phyloP scores from a whole-genome alignment of 495 filamentous ascomycete genomes.

The Xylaria castorea region DNA sequence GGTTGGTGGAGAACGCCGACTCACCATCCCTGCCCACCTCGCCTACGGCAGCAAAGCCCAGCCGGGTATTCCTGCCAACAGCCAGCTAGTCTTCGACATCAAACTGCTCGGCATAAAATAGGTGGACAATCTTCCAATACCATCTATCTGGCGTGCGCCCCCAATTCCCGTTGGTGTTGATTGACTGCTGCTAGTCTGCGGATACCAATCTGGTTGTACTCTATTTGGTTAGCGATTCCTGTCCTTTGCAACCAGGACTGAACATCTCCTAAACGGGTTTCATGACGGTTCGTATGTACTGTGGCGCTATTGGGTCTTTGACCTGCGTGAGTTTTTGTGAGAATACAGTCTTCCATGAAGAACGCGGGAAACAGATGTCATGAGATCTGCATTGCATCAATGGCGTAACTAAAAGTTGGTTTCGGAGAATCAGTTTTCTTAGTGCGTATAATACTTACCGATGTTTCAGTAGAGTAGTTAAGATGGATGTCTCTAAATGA shows the following conservation, averaged over 20 bases:
- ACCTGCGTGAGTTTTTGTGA: constrained; percentile 48
- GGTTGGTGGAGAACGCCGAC: constrained; percentile 88
- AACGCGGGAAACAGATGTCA: constrained; percentile 47
- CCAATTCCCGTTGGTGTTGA: constrained; percentile 28
- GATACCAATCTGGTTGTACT: constrained; percentile 43
- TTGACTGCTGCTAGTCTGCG: constrained; percentile 39
- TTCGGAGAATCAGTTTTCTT: constrained; percentile 26
- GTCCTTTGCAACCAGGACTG: constrained; percentile 22
- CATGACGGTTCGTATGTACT: constrained; percentile 27
- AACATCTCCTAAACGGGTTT: constrained; percentile 8
- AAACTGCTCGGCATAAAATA: constrained; percentile 78
- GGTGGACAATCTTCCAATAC: constrained; percentile 26
- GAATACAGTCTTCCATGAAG: constrained; percentile 43
- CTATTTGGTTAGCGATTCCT: constrained; percentile 34
- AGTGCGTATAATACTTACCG: constrained; percentile 10
- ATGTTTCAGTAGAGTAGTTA: constrained; percentile 4
- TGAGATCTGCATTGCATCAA: constrained; percentile 55
- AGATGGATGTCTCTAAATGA: constrained; percentile 16
- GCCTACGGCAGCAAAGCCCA: constrained; percentile 84
- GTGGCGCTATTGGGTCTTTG: constrained; percentile 40
- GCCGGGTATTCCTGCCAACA: constrained; percentile 87
- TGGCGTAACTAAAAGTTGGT: constrained; percentile 41
- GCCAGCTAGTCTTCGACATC: constrained; percentile 89
- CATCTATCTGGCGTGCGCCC: constrained; percentile 23
- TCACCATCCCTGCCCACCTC: constrained; percentile 82